phyloP scores from a whole-genome alignment of 768 basidiomycete genomes.

The Pisolithus marmoratus region DNA sequence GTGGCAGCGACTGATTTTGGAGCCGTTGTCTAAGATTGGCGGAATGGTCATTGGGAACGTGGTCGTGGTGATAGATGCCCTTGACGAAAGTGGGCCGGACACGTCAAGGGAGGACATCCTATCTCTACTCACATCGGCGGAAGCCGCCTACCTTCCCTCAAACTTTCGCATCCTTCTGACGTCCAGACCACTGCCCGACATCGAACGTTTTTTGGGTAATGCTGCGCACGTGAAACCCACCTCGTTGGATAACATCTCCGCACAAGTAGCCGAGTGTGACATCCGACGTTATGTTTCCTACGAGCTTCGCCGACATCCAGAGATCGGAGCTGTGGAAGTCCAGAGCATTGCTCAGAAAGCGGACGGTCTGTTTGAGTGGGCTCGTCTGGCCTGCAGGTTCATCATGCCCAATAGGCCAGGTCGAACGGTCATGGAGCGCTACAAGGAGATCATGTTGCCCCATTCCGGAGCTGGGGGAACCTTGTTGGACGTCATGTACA shows the following conservation, averaged over 20 bases:
- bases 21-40: slow-evolving; percentile 4
- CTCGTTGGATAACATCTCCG: not conserved
- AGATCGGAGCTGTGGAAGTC: no score
- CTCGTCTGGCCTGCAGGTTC: no score
- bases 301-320: not conserved
- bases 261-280: not conserved
- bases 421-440: no score
- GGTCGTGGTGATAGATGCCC: slow-evolving; percentile 23
- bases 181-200: slow-evolving; percentile 4
- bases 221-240: not conserved
- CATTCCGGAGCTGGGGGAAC: no score
- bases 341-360: no score
- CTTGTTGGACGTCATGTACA: not conserved
- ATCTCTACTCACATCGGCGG: not conserved
- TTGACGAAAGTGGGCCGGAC: slow-evolving; percentile 13
- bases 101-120: slow-evolving; percentile 8
- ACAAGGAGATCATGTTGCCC: no score
- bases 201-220: not conserved
- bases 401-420: no score
- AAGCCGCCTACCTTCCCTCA: not conserved
- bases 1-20: slow-evolving; percentile 14
- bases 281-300: not conserved
- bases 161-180: slow-evolving; percentile 5
- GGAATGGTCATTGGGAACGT: slow-evolving; percentile 12
- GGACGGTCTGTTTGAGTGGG: no score